Evolutionary conservation across 2,329 filamentous ascomycete genomes (phyloP).

Genomic region (Arachnomyces sp.): DNA sequence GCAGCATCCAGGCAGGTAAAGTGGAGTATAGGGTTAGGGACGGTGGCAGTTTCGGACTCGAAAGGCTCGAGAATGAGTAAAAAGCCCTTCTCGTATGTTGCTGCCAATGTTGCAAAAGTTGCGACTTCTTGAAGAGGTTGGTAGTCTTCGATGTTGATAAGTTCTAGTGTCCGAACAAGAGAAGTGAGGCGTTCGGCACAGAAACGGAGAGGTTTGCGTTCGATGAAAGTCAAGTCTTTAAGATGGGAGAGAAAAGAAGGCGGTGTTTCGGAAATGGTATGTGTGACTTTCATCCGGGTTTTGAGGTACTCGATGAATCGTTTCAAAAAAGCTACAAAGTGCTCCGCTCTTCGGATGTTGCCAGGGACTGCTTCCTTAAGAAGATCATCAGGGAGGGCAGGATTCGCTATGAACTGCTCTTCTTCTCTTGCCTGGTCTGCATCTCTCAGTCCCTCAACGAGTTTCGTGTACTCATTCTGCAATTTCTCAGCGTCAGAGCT

Average conservation of each 20-base stretch:
- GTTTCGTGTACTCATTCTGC: constrained; percentile 88
- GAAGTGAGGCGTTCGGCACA: constrained; percentile 93
- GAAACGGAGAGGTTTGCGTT: constrained; percentile 85
- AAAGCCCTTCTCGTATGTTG: constrained; percentile 95
- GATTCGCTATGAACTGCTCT: constrained; percentile 95
- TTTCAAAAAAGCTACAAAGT: constrained; percentile 91
- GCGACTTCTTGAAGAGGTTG: constrained; percentile 95
- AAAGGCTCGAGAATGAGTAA: constrained; percentile 94
- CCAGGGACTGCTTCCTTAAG: constrained; percentile 93
- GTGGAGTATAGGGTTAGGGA: constrained; percentile 93
- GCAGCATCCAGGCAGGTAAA: constrained; percentile 95
- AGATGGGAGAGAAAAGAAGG: constrained; percentile 87
- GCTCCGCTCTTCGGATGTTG: constrained; percentile 90
- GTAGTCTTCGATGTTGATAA: constrained; percentile 97
- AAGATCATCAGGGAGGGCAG: constrained; percentile 83
- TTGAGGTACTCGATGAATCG: constrained; percentile 96
- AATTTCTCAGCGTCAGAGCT: constrained; percentile 90
- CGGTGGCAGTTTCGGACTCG: constrained; percentile 88
- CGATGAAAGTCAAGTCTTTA: constrained; percentile 93
- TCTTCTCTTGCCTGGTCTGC: constrained; percentile 85
- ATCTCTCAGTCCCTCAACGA: constrained; percentile 83
- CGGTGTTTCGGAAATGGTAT: constrained; percentile 95
- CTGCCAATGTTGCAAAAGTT: constrained; percentile 89
- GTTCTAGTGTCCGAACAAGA: constrained; percentile 84
- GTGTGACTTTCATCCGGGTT: constrained; percentile 95